Evolutionary conservation across 202 grass and related monocot genomes (phyloP), one percentile per base, ranked within the genome.

Genomic region (Zizania palustris): DNA sequence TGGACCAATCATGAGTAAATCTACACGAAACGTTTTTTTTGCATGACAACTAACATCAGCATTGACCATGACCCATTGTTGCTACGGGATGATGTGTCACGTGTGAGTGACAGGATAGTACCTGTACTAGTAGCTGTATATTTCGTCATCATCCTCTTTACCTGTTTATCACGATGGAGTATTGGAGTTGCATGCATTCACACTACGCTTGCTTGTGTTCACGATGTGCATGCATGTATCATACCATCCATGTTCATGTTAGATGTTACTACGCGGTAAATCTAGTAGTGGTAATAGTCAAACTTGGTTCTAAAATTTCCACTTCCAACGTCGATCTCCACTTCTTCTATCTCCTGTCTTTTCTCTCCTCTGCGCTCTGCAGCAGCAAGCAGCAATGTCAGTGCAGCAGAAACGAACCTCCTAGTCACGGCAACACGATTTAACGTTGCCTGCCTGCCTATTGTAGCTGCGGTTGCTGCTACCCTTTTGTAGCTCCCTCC

Each of bases 351-450:
- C 9, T 33, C 43, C 18, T 80, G 83, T 69, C 83, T 35, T 81
- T 63, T 67, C 75, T 67, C 75, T 48, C 16, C 60, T 66, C 20
- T 45, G 19, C 33, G 45, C 13, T 7, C 35, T 57, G 57, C 34
- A 19, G 1, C 1, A 28, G 28, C 28, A 28, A 28, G 28, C 28
- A 28, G 28, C 13, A 34, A 7, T 50, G 72, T 33, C 70, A 80
- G 71, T 63, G n/a, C 12, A 75, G 54, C 75, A 73, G 67, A 61
- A 54, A 4, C n/a, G n/a, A 35, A 37, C 10, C 68, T 83, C 74
- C 61, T 63, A 43, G 74, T 78, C 85, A 87, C 79, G 68, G 68
- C 73, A 74, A 87, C 74, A 72, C 74, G 74, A 83, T 87, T 87
- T 87, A 83, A 63, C 61, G 43, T 22, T 66, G 51, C 85, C 61